Conservation (phyloP, 1,284 basidiomycete species). For the Chiua sp. region DNA sequence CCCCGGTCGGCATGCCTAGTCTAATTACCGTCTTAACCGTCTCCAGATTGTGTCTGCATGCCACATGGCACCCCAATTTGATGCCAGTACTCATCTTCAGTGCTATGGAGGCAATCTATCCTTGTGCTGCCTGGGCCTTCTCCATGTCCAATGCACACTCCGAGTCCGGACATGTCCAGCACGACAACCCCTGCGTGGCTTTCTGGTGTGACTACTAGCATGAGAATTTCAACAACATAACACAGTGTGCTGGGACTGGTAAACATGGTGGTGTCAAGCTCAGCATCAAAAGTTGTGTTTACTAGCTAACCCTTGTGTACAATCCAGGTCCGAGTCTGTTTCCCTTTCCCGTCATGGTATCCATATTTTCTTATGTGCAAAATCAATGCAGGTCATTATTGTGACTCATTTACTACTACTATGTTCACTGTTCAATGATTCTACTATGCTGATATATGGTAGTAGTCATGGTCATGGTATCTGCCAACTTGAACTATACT, state of each 20-base stretch:
- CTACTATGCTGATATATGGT: too few relatives aligned
- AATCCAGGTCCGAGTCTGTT: too few relatives aligned
- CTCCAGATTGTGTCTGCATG: conserved; percentile 53
- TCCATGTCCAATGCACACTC: conserved; percentile 73
- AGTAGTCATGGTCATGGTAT: too few relatives aligned
- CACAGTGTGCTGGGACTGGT: conserved; percentile 81
- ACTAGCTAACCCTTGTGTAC: too few relatives aligned
- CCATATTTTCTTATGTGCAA: too few relatives aligned
- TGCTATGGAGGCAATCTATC: conserved; percentile 76
- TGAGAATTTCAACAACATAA: conserved; percentile 81
- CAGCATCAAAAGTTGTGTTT: conserved; percentile 77
- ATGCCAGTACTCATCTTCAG: conserved; percentile 55
- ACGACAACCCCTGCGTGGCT: conserved; percentile 78
- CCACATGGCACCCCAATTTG: conserved; percentile 33
- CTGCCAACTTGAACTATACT: too few relatives aligned
- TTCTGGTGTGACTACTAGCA: conserved; percentile 93
- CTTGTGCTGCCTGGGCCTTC: conserved; percentile 77
- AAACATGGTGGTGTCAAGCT: conserved; percentile 77
- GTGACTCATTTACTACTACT: too few relatives aligned
- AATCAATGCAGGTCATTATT: too few relatives aligned
- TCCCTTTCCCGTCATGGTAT: too few relatives aligned
- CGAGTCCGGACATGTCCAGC: conserved; percentile 56
- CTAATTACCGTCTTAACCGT: conserved; percentile 70
- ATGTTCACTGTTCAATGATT: too few relatives aligned
- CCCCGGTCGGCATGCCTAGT: conserved; percentile 64